Conservation (phyloP, 106 monocot genomes). For the Amphibolis antarctica region DNA sequence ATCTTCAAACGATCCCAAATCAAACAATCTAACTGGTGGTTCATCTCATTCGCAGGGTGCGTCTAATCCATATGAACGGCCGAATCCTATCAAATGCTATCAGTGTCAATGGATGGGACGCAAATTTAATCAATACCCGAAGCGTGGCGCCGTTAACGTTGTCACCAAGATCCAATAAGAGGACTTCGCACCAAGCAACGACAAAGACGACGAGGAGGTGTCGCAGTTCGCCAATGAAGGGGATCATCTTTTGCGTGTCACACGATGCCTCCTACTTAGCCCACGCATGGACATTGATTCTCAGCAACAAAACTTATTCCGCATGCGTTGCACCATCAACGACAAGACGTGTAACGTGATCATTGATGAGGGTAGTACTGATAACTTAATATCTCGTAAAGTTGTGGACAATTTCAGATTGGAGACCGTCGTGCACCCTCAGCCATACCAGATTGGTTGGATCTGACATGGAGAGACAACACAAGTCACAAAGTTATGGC, state of each 20-base stretch:
- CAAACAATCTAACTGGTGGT: too few relatives aligned
- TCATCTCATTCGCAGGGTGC: neutral
- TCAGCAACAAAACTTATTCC: neutral
- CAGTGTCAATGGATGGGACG: neutral
- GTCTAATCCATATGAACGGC: neutral
- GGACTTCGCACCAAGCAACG: neutral
- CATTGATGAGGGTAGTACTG: neutral
- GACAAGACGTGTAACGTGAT: neutral
- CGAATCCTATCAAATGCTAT: neutral
- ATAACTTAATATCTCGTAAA: neutral
- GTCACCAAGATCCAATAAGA: too few relatives aligned
- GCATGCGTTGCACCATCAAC: neutral
- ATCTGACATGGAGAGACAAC: neutral
- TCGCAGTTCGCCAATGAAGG: neutral
- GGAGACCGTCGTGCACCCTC: neutral
- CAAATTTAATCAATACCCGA: neutral
- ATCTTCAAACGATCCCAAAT: too few relatives aligned
- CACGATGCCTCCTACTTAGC: neutral
- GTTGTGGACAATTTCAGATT: neutral
- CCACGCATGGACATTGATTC: neutral
- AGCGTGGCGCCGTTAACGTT: neutral
- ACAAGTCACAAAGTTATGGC: neutral
- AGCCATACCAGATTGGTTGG: neutral
- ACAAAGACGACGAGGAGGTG: neutral
- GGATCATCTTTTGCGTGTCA: neutral